Base-by-base conservation (phyloP, 139 green algal species). In the Closterium sp. region DNA sequence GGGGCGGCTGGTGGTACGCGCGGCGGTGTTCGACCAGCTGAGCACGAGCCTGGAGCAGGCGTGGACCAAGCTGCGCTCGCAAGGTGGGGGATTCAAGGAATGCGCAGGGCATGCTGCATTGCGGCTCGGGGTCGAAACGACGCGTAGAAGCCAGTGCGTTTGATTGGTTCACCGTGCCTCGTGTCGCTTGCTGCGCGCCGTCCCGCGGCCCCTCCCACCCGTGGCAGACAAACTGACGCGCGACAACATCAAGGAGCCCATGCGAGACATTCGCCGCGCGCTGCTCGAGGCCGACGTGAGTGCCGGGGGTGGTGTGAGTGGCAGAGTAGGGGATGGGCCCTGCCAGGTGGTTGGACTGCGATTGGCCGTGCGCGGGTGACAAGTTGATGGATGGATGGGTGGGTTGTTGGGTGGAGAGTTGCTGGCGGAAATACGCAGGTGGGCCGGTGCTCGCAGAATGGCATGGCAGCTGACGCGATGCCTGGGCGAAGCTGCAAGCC, bases 231-330 rank as follows among this genome's bases (percentile, higher is more conserved):
- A 97, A 89, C 94, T 99, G 33, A 99, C 96, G 0, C 31, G 93
- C 21, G 98, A 99, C 83, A 99, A 99, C 94, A 97, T 99, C 76
- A 99, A 99, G 94, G 96, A 96, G 89, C 97, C 97, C 21, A 94
- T 98, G 94, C 95, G 96, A 21, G 97, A 99, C 84, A 97, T 99
- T 36, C 95, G 98, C 3, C 93, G 98, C 21, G 98, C 98, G 4
- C 96, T 99, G 85, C 96, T 99, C 34, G 98, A 99, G 93, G 98
- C 98, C 12, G 98, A 99, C 93, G 97, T 97, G 85, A 93, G 91
- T 93, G 30, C 85, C 28, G 4, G 31, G 43, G 85, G 83, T 19
- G 31, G 28, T 33, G 30, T 34, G 31, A 33, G 19, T 19, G 66
- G 23, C 21, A 84, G 66, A 84, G 23, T 84, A 84, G 21, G n/a